phyloP scores from a whole-genome alignment of 805 yeast genomes.

The Priceomyces melissophilus region DNA sequence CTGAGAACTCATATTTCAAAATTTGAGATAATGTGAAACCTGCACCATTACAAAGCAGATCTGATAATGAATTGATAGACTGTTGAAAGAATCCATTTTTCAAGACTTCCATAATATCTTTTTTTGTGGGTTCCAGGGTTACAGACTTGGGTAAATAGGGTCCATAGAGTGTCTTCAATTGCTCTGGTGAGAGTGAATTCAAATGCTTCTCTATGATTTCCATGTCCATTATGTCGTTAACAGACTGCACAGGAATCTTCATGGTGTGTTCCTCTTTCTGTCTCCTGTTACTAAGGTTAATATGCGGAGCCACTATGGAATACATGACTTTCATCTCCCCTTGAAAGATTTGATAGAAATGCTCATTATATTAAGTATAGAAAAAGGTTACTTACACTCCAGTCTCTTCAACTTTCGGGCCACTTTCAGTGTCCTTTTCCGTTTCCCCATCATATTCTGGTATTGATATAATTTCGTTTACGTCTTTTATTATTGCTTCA shows the following conservation, averaged over 20 bases:
- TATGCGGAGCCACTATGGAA: not conserved
- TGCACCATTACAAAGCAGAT: constrained; percentile 42
- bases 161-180: constrained; percentile 31
- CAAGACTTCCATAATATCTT: constrained; percentile 40
- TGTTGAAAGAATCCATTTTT: constrained; percentile 48
- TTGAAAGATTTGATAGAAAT: constrained; percentile 2
- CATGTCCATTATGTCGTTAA: constrained; percentile 33
- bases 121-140: constrained; percentile 26
- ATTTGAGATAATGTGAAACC: constrained; percentile 48
- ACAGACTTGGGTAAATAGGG: constrained; percentile 41
- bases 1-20: constrained; percentile 46
- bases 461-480: constrained; percentile 45
- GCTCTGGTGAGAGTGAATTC: constrained; percentile 26
- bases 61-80: constrained; percentile 38
- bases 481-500: constrained; percentile 41
- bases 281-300: constrained; percentile 1
- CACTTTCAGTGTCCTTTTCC: not conserved
- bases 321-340: not conserved
- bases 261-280: not conserved
- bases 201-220: constrained; percentile 31
- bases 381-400: constrained; percentile 14
- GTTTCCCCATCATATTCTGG: constrained; percentile 30
- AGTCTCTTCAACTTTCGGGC: constrained; percentile 3
- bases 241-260: constrained; percentile 25
- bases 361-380: constrained; percentile 2